Conservation (phyloP, 2,329 filamentous ascomycete species). For the Neopestalotiopsis rosae region DNA sequence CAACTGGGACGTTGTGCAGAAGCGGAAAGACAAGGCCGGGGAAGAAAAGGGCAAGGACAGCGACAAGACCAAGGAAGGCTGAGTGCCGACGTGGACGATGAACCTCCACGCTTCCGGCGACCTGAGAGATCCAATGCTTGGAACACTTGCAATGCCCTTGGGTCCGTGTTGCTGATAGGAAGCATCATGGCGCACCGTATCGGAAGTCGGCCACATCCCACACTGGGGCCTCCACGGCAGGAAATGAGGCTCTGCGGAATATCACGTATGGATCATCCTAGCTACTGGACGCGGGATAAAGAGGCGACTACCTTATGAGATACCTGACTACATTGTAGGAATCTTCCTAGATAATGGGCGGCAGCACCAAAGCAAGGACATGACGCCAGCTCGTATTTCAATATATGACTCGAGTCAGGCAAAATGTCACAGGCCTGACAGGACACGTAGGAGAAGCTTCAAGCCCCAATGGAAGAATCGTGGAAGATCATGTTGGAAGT, state of each 20-base stretch:
- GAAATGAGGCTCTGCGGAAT: slow-evolving; percentile 1
- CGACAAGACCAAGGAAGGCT: slow-evolving; percentile 41
- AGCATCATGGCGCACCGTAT: not conserved
- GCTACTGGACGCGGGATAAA: not conserved
- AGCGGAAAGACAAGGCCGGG: slow-evolving; percentile 84
- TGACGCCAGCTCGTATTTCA: not conserved
- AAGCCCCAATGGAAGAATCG: not conserved
- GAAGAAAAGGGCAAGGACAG: slow-evolving; percentile 53
- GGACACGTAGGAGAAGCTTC: not conserved
- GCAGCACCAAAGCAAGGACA: not conserved
- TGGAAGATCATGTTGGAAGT: not conserved
- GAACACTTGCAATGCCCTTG: not conserved
- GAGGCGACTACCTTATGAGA: not conserved
- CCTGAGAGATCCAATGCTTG: not conserved
- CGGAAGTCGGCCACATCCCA: not conserved
- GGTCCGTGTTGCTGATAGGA: not conserved
- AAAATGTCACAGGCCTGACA: not conserved
- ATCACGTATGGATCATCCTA: not conserved
- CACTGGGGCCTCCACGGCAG: not conserved
- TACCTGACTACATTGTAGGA: not conserved
- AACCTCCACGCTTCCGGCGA: not conserved
- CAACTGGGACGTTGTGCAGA: slow-evolving; percentile 98
- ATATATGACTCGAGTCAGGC: not conserved
- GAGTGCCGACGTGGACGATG: slow-evolving; percentile 21
- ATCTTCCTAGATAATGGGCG: not conserved